Evolutionary conservation across 257 asterid species (phyloP), one percentile per base, ranked within the genome.

Genomic region (Lantana camara): DNA sequence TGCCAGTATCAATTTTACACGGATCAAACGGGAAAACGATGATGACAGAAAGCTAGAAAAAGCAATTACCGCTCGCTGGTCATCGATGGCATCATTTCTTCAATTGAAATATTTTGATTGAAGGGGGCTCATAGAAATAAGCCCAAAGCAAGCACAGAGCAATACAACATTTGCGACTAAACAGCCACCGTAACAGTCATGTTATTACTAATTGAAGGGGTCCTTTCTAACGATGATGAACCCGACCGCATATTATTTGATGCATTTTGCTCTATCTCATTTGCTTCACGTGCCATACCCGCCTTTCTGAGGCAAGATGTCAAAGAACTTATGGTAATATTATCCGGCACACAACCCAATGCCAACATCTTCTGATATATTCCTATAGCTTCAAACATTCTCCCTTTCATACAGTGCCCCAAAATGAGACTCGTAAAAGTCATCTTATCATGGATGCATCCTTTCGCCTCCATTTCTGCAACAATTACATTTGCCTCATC

Each of bases 351-450:
- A 75, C 97, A 87, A 29, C 90, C 94, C 44, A 83, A 76, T 29
- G 74, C 68, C 65, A 84, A 53, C 98, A 90, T 93, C 80, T 83
- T 87, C 64, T 77, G 64, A 61, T 80, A 93, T 61, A 93, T 58
- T 42, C 67, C 71, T 64, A 87, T 74, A 30, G 95, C 96, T 67
- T 90, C 97, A 66, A 50, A 46, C 89, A 85, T 80, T 81, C 94
- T 87, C 67, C 98, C 98, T 81, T 90, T 93, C 98, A 90, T 87
- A 81, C 99, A 90, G 60, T 90, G 96, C 70, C 99, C 99, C 35
- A 90, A 37, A 74, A 90, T 90, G 71, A 94, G 85, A 73, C 88
- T 94, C 40, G 97, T 94, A 71, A 81, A 94, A 14, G 99, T 94
- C 74, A 81, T 68, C 78, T 83, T 90, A 81, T 94, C 99, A 71